phyloP scores from a whole-genome alignment of 2,329 filamentous ascomycete genomes.

The Teratosphaeria epicoccoides region DNA sequence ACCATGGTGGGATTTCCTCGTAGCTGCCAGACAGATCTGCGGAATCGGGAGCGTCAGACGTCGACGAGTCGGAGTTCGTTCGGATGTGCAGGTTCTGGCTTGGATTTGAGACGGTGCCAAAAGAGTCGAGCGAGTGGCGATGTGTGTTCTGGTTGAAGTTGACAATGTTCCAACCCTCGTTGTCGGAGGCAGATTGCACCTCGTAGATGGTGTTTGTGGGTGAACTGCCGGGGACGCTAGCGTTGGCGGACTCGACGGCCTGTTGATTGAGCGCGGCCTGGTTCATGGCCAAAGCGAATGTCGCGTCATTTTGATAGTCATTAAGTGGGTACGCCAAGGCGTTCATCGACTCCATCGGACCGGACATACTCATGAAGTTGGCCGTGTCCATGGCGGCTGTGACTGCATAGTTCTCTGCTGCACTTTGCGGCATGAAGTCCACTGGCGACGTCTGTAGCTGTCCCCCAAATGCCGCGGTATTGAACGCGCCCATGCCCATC shows the following conservation, averaged over 20 bases:
- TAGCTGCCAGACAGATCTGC: slow-evolving; percentile 63
- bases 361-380: slow-evolving; percentile 31
- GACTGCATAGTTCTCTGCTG: slow-evolving; percentile 29
- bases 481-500: slow-evolving; percentile 29
- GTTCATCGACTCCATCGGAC: slow-evolving; percentile 36
- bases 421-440: slow-evolving; percentile 34
- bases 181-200: slow-evolving; percentile 79
- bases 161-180: slow-evolving; percentile 68
- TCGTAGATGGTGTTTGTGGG: slow-evolving; percentile 75
- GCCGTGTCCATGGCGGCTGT: slow-evolving; percentile 32
- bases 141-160: slow-evolving; percentile 42
- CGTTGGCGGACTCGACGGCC: slow-evolving; percentile 23
- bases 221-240: slow-evolving; percentile 46
- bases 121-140: slow-evolving; percentile 56
- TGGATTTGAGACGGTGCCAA: slow-evolving; percentile 73
- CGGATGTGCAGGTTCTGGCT: slow-evolving; percentile 81
- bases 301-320: slow-evolving; percentile 63
- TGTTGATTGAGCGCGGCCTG: slow-evolving; percentile 34
- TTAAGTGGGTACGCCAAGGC: slow-evolving; percentile 37
- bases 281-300: slow-evolving; percentile 40
- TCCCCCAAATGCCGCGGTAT: slow-evolving; percentile 27
- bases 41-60: slow-evolving; percentile 49
- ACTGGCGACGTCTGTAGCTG: slow-evolving; percentile 37
- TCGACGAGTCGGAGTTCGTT: slow-evolving; percentile 76
- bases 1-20: slow-evolving; percentile 63